phyloP scores from a whole-genome alignment of 2,329 filamentous ascomycete species.

The Tolypocladium nubicola region DNA sequence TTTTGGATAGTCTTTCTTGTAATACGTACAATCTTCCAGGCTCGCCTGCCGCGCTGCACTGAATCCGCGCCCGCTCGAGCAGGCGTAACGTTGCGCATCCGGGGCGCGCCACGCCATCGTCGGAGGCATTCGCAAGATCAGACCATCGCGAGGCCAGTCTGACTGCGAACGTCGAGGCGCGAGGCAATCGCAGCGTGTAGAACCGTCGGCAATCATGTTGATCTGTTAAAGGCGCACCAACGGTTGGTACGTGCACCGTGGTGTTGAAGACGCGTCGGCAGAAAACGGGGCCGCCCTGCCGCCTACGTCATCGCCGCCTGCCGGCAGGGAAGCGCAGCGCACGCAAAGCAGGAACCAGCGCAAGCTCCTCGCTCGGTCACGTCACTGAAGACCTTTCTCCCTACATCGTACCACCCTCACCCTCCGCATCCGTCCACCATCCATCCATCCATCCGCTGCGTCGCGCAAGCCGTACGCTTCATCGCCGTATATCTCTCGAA shows the following conservation, averaged over 20 bases:
- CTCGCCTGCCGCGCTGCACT: neutral
- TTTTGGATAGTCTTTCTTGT: neutral
- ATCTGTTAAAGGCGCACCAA: neutral
- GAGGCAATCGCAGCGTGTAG: neutral
- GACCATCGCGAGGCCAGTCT: neutral
- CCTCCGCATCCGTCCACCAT: neutral
- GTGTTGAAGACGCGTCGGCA: neutral
- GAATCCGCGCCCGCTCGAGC: neutral
- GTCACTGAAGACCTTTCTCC: neutral
- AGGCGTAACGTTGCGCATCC: neutral
- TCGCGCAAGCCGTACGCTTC: neutral
- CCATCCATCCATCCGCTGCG: neutral
- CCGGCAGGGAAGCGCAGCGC: neutral
- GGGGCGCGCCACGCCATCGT: neutral
- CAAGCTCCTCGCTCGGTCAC: neutral
- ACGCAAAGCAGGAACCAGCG: neutral
- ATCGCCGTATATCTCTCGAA: neutral
- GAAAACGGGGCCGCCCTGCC: neutral
- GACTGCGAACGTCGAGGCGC: neutral
- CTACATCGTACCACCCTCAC: neutral
- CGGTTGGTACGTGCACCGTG: no score
- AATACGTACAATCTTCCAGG: neutral
- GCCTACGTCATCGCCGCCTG: neutral
- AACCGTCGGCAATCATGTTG: neutral
- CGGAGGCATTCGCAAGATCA: neutral